These are phyloP conservation scores for Fagus sylvatica DNA, from an alignment of 306 rosid species.

Conservation along the genomic window DNA sequence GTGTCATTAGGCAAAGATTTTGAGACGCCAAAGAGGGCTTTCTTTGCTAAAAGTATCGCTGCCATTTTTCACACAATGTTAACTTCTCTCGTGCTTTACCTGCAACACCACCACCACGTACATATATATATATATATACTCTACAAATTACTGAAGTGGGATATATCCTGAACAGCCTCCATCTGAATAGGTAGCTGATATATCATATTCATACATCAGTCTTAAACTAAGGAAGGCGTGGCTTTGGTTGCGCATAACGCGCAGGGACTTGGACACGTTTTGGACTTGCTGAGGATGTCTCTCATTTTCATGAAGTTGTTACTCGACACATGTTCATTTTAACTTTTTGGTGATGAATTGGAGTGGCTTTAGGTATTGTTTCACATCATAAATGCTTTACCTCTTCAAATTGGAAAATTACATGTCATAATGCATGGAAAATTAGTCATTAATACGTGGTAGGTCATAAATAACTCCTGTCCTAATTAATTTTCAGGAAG, in stretches of 20 bases:
- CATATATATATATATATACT: too few species aligned
- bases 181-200: too few species aligned
- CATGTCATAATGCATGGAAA: too few species aligned
- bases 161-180: too few species aligned
- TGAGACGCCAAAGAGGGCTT: constrained; percentile 14
- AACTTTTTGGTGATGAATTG: background rate
- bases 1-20: constrained; percentile 19
- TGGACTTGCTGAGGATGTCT: constrained; percentile 11
- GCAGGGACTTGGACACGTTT: constrained; percentile 2
- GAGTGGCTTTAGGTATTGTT: background rate
- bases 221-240: too few species aligned
- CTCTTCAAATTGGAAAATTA: too few species aligned
- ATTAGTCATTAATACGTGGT: too few species aligned
- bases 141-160: too few species aligned
- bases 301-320: constrained; percentile 8
- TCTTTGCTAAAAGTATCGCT: constrained; percentile 25
- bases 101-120: background rate
- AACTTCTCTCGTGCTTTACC: background rate
- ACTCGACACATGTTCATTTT: constrained; percentile 15
- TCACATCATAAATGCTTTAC: constrained; percentile 13
- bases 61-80: background rate
- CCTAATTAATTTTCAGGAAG: too few species aligned
- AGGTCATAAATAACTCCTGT: too few species aligned
- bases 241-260: constrained; percentile 28
- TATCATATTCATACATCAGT: too few species aligned